Conservation (phyloP, 202 grass and related monocot genomes). For the Bolboschoenoplectus hybrid region DNA sequence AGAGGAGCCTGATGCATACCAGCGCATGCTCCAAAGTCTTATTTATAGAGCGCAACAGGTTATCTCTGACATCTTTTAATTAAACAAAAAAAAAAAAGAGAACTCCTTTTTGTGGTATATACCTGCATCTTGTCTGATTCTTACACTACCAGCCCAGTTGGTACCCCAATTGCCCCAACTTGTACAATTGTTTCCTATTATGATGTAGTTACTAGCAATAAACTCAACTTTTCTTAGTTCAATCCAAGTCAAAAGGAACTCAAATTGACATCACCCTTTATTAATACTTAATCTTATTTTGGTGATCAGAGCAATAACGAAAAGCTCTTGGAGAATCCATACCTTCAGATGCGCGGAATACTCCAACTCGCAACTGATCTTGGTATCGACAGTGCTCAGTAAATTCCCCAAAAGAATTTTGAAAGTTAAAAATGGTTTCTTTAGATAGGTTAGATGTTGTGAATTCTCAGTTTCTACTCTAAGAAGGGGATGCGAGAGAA, state of each 20-base stretch:
- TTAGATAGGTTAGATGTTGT: conserved; percentile 40
- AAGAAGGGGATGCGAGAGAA: conserved; percentile 51
- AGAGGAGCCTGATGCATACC: conserved; percentile 90
- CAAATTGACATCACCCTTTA: not conserved
- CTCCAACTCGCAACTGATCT: conserved; percentile 86
- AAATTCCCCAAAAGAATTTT: conserved; percentile 5
- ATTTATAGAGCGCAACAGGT: conserved; percentile 99
- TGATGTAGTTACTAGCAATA: conserved; percentile 19
- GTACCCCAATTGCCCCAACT: conserved; percentile 5
- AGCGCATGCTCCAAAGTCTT: conserved; percentile 92
- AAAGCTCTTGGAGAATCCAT: conserved; percentile 99
- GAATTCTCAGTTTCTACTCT: conserved; percentile 9
- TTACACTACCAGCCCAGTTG: conserved; percentile 33
- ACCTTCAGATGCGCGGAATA: conserved; percentile 99
- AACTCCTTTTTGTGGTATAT: conserved; percentile 25
- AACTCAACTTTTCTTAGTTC: conserved; percentile 20
- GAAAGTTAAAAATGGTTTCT: conserved; percentile 35
- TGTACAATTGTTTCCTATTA: not conserved
- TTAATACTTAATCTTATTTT: conserved; percentile 50
- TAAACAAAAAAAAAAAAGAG: not conserved
- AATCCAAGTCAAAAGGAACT: conserved; percentile 16
- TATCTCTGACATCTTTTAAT: conserved; percentile 18
- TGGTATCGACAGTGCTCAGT: conserved; percentile 59
- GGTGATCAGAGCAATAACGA: conserved; percentile 84
- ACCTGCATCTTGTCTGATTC: conserved; percentile 32